These are phyloP conservation scores for Leptomonas seymouri DNA, from an alignment of 208 protist species.

Conservation along the genomic window DNA sequence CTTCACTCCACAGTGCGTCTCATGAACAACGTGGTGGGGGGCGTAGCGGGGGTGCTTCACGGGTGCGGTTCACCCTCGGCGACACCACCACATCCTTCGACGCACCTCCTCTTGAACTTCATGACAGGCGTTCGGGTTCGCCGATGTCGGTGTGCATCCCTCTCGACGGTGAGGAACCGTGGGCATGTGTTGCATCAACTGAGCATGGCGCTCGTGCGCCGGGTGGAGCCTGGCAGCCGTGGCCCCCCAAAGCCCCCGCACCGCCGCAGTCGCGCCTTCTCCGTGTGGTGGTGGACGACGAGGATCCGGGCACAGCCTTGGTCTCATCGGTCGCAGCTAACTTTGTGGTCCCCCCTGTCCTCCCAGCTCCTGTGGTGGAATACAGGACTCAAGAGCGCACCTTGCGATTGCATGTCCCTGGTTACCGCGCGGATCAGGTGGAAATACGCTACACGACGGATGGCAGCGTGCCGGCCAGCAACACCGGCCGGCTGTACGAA, in stretches of 20 bases:
- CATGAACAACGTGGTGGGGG: not conserved
- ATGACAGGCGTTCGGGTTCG: not conserved
- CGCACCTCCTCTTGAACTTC: not conserved
- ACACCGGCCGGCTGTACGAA: constrained; percentile 6
- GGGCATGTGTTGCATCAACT: not conserved
- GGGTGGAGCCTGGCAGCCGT: constrained; percentile 7
- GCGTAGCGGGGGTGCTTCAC: not conserved
- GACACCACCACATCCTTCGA: not conserved
- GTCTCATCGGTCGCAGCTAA: not conserved
- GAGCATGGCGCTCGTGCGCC: not conserved
- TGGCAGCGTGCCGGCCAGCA: constrained; percentile 44
- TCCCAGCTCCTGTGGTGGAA: constrained; percentile 37
- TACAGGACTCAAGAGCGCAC: constrained; percentile 20
- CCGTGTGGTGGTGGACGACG: constrained; percentile 22
- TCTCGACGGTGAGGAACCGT: constrained; percentile 8
- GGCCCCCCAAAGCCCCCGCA: constrained; percentile 10
- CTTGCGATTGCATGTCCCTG: constrained; percentile 26
- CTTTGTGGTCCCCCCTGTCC: constrained; percentile 32
- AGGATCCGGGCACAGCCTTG: not conserved
- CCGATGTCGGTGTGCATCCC: constrained; percentile 11
- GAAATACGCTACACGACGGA: constrained; percentile 58
- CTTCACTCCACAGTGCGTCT: not conserved
- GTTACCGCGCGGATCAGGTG: constrained; percentile 16
- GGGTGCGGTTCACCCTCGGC: constrained; percentile 2
- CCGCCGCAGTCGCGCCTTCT: constrained; percentile 24